Conservation (phyloP, 176 grass and related monocot species). For the Oryza coarctata region DNA sequence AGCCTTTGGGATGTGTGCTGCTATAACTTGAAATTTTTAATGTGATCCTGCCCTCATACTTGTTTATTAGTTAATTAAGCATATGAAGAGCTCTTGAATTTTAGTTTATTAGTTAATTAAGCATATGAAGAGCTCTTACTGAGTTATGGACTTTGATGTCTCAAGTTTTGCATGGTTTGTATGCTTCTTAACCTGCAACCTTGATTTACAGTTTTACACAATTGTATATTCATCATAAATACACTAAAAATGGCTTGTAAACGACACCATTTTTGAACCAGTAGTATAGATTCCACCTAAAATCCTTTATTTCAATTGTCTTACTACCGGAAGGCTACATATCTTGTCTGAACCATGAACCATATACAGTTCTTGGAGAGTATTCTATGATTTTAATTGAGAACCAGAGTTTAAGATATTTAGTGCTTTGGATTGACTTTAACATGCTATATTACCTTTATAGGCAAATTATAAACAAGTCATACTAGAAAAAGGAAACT, state of each 20-base stretch:
- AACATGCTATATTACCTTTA: neutral
- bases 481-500: neutral
- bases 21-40: conserved; percentile 12
- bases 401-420: conserved; percentile 14
- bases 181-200: conserved; percentile 8
- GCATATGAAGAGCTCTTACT: neutral
- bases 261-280: conserved; percentile 1
- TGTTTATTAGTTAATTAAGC: conserved; percentile 22
- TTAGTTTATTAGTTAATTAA: conserved; percentile 20
- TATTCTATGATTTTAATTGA: conserved; percentile 6
- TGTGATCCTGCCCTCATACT: neutral
- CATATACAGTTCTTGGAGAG: neutral
- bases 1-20: neutral
- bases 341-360: conserved; percentile 9
- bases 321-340: neutral
- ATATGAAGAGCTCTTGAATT: neutral
- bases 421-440: conserved; percentile 1
- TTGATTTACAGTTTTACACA: neutral
- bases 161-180: conserved; percentile 2
- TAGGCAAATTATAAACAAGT: neutral
- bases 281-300: neutral
- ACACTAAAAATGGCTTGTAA: neutral
- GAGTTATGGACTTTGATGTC: neutral
- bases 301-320: neutral
- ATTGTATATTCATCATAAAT: neutral